A percentile compares a stretch with the other conserved stretches of the same genome.
phyloP scores from a whole-genome alignment of 78 protist species.

The Tieghemostelium lacteum region DNA sequence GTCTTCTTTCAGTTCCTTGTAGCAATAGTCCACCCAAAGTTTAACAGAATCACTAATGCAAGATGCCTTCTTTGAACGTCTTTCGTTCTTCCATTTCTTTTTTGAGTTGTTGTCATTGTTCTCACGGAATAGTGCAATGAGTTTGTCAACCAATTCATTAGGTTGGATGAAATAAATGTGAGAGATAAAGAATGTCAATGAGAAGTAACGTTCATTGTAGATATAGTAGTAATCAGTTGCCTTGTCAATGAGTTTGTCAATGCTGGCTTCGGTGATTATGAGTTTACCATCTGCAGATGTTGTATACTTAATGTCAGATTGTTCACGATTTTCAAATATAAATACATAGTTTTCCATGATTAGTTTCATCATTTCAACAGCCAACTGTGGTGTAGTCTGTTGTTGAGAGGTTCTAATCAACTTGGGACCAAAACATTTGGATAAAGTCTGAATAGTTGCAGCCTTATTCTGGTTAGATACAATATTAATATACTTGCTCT shows the following conservation, averaged over 20 bases:
- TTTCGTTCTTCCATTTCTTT: conserved; percentile 51
- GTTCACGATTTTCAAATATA: conserved; percentile 13
- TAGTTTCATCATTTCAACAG: conserved; percentile 14
- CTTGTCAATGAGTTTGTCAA: conserved; percentile 47
- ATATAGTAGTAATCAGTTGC: conserved; percentile 69
- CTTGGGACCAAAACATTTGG: conserved; percentile 30
- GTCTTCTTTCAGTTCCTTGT: conserved; percentile 64
- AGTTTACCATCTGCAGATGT: conserved; percentile 27
- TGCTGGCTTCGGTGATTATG: conserved; percentile 18
- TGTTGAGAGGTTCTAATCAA: conserved; percentile 13
- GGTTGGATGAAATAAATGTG: conserved; percentile 61
- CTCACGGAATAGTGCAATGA: conserved; percentile 32
- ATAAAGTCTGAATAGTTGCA: background rate
- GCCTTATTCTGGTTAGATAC: background rate
- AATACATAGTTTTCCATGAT: conserved; percentile 51
- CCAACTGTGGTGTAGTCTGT: background rate
- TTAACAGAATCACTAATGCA: conserved; percentile 49
- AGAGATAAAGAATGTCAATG: conserved; percentile 38
- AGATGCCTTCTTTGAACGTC: conserved; percentile 27
- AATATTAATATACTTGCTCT: conserved; percentile 28
- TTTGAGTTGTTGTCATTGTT: conserved; percentile 7
- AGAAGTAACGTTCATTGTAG: conserved; percentile 39
- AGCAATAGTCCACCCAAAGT: conserved; percentile 75
- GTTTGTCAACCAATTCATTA: conserved; percentile 50
- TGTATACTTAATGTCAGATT: conserved; percentile 8